Evolutionary conservation across 768 basidiomycete species (phyloP), one percentile per base, ranked within the genome.

Genomic region (Coprinopsis marcescibilis): DNA sequence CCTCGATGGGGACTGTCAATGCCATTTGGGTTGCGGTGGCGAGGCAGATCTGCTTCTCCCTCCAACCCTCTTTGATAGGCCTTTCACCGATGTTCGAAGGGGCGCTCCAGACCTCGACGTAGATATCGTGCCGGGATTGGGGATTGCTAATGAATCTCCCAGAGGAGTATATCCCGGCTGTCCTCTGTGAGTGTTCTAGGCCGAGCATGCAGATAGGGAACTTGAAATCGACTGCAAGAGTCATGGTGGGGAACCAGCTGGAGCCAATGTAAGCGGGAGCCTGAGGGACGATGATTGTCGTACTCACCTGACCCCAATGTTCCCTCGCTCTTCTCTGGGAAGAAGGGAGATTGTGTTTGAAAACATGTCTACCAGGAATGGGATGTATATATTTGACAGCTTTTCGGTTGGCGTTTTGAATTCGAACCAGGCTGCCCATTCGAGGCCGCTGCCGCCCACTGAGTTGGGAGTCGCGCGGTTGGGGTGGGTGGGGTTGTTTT

Each of bases 91-190:
- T 65, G 45, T 77, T 67, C 34, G 67, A 64, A 1, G 83, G 83
- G 8, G 82, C 78, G 4, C 78, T 77, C 83, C 83, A 85, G 11
- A 83, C 65, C 55, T 84, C 84, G 2, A 76, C 72, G 52, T 76
- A 76, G 3, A 60, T 54, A 38, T 83, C 80, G 52, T 85, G 81
- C 46, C 81, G 65, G 6, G 73, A 73, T 48, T 75, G 69, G 0
- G 78, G 79, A 34, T 75, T 65, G 38, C 72, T 70, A 48, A 77
- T 55, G 57, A 82, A 84, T 5, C 67, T 68, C 1, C 77, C 71
- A 12, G 62, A 62, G 14, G 73, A 70, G 55, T 79, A 83, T 2
- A 84, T 17, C 1, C 77, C 82, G 6, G 83, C 76, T 0, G 78
- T 81, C 8, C 79, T 72, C 46, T 58, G 51, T 1, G 81, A 68